A percentile compares a stretch with the other conserved stretches of the same genome.
Conservation (phyloP, 2,329 filamentous ascomycete genomes). For the Penicillium oxalicum region DNA sequence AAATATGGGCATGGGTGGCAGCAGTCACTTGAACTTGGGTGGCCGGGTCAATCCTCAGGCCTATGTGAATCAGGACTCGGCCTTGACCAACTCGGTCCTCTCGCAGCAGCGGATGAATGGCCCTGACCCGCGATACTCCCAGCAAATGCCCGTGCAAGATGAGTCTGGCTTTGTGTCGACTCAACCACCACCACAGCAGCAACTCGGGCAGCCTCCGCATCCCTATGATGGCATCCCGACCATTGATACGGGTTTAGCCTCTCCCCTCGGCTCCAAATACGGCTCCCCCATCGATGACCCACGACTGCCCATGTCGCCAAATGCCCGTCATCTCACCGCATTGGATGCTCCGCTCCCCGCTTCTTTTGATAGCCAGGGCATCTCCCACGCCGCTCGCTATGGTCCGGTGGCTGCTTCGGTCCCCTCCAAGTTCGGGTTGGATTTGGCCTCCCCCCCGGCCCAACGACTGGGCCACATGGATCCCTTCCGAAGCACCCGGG, state of each 20-base stretch:
- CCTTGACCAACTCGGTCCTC: conserved; percentile 68
- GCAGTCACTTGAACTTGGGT: conserved; percentile 57
- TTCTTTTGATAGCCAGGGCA: conserved; percentile 92
- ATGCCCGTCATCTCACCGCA: conserved; percentile 69
- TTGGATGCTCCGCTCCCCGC: conserved; percentile 87
- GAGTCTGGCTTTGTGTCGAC: conserved; percentile 39
- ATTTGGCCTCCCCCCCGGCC: conserved; percentile 71
- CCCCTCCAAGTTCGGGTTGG: conserved; percentile 83
- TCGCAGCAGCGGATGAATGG: conserved; percentile 53
- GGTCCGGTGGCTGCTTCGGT: conserved; percentile 89
- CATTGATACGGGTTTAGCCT: conserved; percentile 55
- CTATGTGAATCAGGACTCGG: conserved; percentile 61
- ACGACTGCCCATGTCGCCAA: conserved; percentile 73
- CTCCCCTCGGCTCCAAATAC: conserved; percentile 59
- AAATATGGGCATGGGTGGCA: conserved; percentile 45
- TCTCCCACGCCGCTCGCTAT: conserved; percentile 83
- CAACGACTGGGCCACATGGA: conserved; percentile 60
- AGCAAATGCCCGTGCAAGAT: conserved; percentile 39
- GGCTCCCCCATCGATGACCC: conserved; percentile 78
- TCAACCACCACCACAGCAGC: conserved; percentile 36
- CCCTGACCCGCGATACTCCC: conserved; percentile 42
- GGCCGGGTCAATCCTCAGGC: conserved; percentile 61
- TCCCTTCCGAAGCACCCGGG: conserved; percentile 54
- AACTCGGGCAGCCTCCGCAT: conserved; percentile 4
- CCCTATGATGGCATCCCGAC: conserved; percentile 48